Base-by-base conservation (phyloP, 2,329 filamentous ascomycete genomes). In the Fusarium foetens region DNA sequence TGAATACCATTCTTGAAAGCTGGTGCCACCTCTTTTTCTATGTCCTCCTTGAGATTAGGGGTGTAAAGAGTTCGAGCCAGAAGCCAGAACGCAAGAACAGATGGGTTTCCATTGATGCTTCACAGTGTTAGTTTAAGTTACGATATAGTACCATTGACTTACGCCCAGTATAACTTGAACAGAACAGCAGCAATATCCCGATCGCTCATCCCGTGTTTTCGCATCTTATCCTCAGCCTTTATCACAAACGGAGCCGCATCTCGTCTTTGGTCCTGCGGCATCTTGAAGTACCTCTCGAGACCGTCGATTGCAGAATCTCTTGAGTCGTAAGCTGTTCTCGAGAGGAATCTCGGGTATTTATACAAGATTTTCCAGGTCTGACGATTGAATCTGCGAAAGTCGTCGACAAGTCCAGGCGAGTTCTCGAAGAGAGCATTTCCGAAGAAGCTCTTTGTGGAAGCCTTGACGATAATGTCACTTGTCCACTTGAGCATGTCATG, bases 141-240 rank as follows among this genome's bases (percentile, higher is more conserved):
- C 11, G 7, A 13, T 21, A 21, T 12, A 39, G 19, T 11, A 21
- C 11, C 9, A 39, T 21, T 2, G 12, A 35, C 46, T 46, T 8
- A 62, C 62, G 46, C 31, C 42, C 41, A 58, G 14, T 57, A 58
- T 2, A 39, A n/a, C 9, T 64, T 43, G 16, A 58, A 66, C 0
- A 51, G 5, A 2, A 66, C 5, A 1, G 49, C 25, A 3, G 59
- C 42, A 6, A 64, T 64, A 11, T 66, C 42, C 2, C 19, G 27
- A 6, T 25, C 27, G 1, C 38, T 14, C 5, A 64, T 43, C 0
- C 60, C 58, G 6, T 46, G 42, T 4, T 41, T 25, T 3, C 58
- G 35, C 58, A 63, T 65, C 5, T 46, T 25, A 33, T 48, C 8
- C 8, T 65, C 62, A 0, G 35, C 25, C 19, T 12, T 31, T 3